These are phyloP conservation scores for Blastomyces silverae DNA, from an alignment of 2,329 filamentous ascomycete genomes.

Conservation along the genomic window DNA sequence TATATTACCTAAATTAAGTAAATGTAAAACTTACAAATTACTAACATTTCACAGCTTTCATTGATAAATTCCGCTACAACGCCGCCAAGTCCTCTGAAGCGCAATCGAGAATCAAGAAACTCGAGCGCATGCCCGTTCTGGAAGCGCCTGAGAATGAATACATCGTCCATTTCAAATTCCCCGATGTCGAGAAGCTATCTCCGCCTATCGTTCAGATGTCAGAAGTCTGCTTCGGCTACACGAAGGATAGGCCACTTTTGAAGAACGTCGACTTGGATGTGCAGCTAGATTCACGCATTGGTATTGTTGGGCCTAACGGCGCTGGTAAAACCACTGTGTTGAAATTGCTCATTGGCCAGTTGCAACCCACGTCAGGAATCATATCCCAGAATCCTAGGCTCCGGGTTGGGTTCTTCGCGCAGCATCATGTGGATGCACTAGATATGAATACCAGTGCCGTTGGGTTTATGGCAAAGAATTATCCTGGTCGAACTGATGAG, in stretches of 20 bases:
- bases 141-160: slow-evolving; percentile 90
- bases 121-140: slow-evolving; percentile 92
- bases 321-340: slow-evolving; percentile 98
- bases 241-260: slow-evolving; percentile 68
- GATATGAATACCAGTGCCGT: slow-evolving; percentile 86
- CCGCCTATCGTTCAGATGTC: slow-evolving; percentile 98
- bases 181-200: slow-evolving; percentile 93
- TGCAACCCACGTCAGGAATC: slow-evolving; percentile 67
- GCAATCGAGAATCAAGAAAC: slow-evolving; percentile 97
- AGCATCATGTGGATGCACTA: slow-evolving; percentile 95
- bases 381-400: slow-evolving; percentile 85
- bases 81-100: slow-evolving; percentile 97
- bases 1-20: background rate
- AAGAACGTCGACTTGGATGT: slow-evolving; percentile 89
- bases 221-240: slow-evolving; percentile 84
- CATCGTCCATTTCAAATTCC: slow-evolving; percentile 93
- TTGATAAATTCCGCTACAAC: slow-evolving; percentile 99
- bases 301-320: slow-evolving; percentile 98
- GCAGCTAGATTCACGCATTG: slow-evolving; percentile 94
- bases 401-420: slow-evolving; percentile 91
- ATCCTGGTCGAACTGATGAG: slow-evolving; percentile 86
- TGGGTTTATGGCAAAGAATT: slow-evolving; percentile 89
- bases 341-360: slow-evolving; percentile 87
- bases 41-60: slow-evolving; percentile 57
- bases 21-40: background rate